A percentile compares a stretch with the other conserved stretches of the same genome.
Evolutionary conservation across 2,329 filamentous ascomycete genomes (phyloP).

Genomic region (Diatrype stigma): DNA sequence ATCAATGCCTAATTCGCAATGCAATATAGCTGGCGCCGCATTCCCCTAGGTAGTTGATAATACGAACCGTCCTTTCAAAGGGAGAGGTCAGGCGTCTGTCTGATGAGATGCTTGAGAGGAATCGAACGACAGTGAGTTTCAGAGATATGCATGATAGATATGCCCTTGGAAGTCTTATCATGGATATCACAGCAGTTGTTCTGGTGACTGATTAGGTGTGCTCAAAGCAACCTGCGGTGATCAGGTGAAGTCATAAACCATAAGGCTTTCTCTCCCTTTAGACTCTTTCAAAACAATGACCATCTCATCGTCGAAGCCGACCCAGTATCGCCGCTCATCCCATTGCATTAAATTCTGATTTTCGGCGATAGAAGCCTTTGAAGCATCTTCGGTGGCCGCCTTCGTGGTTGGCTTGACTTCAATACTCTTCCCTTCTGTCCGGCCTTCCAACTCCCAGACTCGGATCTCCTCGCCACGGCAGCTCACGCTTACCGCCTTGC

Average conservation of each 20-base stretch:
- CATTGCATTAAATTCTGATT: constrained; percentile 19
- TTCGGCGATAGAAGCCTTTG: constrained; percentile 2
- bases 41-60: too few relatives aligned
- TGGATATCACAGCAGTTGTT: too few relatives aligned
- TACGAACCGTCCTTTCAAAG: too few relatives aligned
- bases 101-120: too few relatives aligned
- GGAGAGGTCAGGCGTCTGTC: too few relatives aligned
- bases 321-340: constrained; percentile 57
- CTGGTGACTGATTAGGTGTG: too few relatives aligned
- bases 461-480: constrained; percentile 72
- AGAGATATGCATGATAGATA: too few relatives aligned
- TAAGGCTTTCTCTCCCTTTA: constrained; percentile 62
- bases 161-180: too few relatives aligned
- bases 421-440: constrained; percentile 47
- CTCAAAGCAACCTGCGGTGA: too few relatives aligned
- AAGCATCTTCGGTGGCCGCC: constrained; percentile 15
- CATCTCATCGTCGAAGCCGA: constrained; percentile 88
- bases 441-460: constrained; percentile 85
- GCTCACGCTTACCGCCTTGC: constrained; percentile 88
- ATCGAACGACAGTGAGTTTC: too few relatives aligned
- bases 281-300: constrained; percentile 80
- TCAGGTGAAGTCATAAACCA: constrained; percentile 80
- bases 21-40: too few relatives aligned
- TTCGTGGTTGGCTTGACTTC: constrained; percentile 42
- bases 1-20: too few relatives aligned